These are phyloP conservation scores for Pestalotiopsis sp. DNA, from an alignment of 2,329 filamentous ascomycete species.

Conservation along the genomic window DNA sequence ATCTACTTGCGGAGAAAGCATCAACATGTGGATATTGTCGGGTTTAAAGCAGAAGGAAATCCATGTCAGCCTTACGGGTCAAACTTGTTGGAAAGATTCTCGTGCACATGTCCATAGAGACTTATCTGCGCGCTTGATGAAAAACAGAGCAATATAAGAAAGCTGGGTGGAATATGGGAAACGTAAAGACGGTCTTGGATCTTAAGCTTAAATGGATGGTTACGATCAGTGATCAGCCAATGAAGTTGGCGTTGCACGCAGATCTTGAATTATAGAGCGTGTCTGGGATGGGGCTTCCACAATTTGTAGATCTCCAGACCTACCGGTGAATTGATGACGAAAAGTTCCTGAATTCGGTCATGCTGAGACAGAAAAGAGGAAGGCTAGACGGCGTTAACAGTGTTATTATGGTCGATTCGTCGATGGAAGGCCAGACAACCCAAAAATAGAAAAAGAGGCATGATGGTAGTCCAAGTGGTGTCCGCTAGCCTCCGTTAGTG, in stretches of 20 bases:
- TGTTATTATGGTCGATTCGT: not conserved
- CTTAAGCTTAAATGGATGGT: not conserved
- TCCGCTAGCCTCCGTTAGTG: not conserved
- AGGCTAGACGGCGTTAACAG: not conserved
- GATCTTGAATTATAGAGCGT: too few relatives aligned
- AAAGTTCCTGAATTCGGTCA: not conserved
- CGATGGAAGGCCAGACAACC: not conserved
- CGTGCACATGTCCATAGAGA: not conserved
- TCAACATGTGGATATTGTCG: not conserved
- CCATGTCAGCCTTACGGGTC: not conserved
- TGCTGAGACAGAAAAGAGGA: not conserved
- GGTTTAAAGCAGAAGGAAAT: not conserved
- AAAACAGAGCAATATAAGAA: not conserved
- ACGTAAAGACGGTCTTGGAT: not conserved
- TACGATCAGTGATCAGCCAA: too few relatives aligned
- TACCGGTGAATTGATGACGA: not conserved
- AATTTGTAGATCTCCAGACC: not conserved
- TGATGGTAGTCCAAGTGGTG: not conserved
- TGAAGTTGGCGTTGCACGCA: too few relatives aligned
- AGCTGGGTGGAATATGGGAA: not conserved
- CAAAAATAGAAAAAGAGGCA: not conserved
- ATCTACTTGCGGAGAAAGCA: not conserved
- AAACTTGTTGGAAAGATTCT: not conserved
- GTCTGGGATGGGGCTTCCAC: too few relatives aligned
- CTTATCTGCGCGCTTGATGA: not conserved